Percentiles rank a stretch among this genome's conserved stretches.
Evolutionary conservation across 805 yeast species (phyloP).

Genomic region (Lachancea kluyveri): DNA sequence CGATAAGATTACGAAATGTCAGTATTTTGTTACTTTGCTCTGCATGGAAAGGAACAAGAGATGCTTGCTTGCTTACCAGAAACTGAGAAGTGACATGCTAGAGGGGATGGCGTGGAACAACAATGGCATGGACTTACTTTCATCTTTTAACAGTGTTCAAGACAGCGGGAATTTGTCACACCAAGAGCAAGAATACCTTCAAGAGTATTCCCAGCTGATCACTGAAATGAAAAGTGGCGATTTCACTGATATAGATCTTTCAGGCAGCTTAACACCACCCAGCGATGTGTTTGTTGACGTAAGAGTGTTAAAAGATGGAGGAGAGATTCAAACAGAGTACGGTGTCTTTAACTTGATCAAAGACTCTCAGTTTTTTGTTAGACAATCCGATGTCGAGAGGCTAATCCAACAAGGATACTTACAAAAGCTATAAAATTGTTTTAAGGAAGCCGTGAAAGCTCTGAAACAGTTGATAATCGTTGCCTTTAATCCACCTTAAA

Average conservation of each 20-base stretch:
- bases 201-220: slow-evolving; percentile 62
- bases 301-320: slow-evolving; percentile 87
- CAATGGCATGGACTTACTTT: slow-evolving; percentile 33
- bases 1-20: slow-evolving; percentile 51
- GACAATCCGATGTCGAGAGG: slow-evolving; percentile 91
- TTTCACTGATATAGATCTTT: slow-evolving; percentile 75
- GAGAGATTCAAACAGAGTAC: slow-evolving; percentile 95
- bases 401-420: slow-evolving; percentile 90
- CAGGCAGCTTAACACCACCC: slow-evolving; percentile 90
- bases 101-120: slow-evolving; percentile 69
- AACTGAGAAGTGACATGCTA: slow-evolving; percentile 59
- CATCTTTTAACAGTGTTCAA: slow-evolving; percentile 27
- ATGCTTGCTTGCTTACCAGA: slow-evolving; percentile 79
- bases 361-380: slow-evolving; percentile 88
- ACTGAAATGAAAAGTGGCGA: slow-evolving; percentile 67
- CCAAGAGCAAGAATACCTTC: slow-evolving; percentile 72
- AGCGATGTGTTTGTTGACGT: slow-evolving; percentile 89
- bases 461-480: slow-evolving; percentile 19
- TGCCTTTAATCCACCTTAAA: slow-evolving; percentile 25
- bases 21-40: slow-evolving; percentile 49
- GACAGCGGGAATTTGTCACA: slow-evolving; percentile 44
- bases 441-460: slow-evolving; percentile 25
- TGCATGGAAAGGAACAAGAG: slow-evolving; percentile 86
- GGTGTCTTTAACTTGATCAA: slow-evolving; percentile 91
- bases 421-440: slow-evolving; percentile 49